Evolutionary conservation across 2,329 filamentous ascomycete genomes (phyloP).

Genomic region (Mycosphaerella sp.): DNA sequence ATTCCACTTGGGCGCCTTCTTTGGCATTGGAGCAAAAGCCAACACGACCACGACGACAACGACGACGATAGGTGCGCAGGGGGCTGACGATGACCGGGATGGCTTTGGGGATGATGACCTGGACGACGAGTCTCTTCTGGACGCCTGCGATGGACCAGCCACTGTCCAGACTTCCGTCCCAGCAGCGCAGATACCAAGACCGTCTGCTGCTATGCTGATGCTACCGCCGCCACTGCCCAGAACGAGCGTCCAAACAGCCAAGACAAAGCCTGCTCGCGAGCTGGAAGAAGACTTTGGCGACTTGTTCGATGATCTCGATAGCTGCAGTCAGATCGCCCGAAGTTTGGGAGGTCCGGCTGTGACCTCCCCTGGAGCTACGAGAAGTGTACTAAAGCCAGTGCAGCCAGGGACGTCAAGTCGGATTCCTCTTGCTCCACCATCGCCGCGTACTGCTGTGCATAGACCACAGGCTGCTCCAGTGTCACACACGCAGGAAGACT

Average conservation of each 20-base stretch:
- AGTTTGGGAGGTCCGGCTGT: conserved; percentile 30
- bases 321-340: conserved; percentile 42
- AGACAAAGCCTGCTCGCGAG: background rate
- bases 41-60: background rate
- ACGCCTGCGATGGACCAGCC: background rate
- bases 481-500: conserved; percentile 17
- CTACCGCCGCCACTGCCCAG: too few relatives aligned
- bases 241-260: background rate
- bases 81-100: conserved; percentile 11
- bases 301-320: conserved; percentile 38
- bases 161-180: background rate
- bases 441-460: background rate
- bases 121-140: conserved; percentile 23
- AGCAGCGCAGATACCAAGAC: background rate
- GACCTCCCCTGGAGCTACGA: background rate
- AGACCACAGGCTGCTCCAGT: background rate
- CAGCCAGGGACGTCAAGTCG: background rate
- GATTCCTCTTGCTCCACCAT: background rate
- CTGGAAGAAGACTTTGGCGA: background rate
- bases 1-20: conserved; percentile 34
- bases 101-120: conserved; percentile 28
- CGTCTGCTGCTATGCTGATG: background rate
- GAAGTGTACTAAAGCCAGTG: background rate
- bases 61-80: background rate
- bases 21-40: conserved; percentile 17